phyloP scores from a whole-genome alignment of 2,329 filamentous ascomycete genomes.

The Blastomyces gilchristii region DNA sequence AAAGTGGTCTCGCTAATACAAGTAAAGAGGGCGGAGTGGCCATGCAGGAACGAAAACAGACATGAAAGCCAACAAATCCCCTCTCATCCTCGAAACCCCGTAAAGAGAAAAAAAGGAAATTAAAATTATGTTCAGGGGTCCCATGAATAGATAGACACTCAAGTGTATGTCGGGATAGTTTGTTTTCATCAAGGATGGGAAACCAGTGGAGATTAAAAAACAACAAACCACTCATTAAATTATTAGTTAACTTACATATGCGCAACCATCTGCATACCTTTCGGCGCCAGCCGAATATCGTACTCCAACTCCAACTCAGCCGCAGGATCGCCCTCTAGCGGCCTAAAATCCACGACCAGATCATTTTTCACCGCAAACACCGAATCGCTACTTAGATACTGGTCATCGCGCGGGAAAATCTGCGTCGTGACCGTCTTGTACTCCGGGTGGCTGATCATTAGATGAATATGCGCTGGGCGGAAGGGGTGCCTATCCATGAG shows the following conservation, averaged over 20 bases:
- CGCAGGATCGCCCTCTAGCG: slow-evolving; percentile 41
- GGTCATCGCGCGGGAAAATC: slow-evolving; percentile 50
- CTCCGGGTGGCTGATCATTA: slow-evolving; percentile 46
- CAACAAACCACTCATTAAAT: too few species aligned
- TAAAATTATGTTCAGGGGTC: too few species aligned
- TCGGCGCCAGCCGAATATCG: slow-evolving; percentile 48
- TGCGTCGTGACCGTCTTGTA: slow-evolving; percentile 50
- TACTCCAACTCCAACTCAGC: slow-evolving; percentile 52
- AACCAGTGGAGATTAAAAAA: too few species aligned
- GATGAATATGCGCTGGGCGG: slow-evolving; percentile 52
- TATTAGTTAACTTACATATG: background rate
- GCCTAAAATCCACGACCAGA: slow-evolving; percentile 48
- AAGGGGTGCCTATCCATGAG: slow-evolving; percentile 49
- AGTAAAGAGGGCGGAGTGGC: too few species aligned
- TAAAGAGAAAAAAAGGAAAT: background rate
- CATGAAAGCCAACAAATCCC: too few species aligned
- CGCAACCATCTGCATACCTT: slow-evolving; percentile 16
- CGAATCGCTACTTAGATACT: slow-evolving; percentile 48
- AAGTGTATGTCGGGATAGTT: too few species aligned
- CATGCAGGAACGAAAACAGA: too few species aligned
- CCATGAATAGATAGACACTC: too few species aligned
- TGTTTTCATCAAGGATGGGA: too few species aligned
- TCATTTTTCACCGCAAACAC: slow-evolving; percentile 55
- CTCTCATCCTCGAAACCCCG: background rate
- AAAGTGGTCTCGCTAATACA: background rate